Evolutionary conservation across 1,284 basidiomycete genomes (phyloP), one percentile per base, ranked within the genome.

Genomic region (Cryptococcus jaspeensis): DNA sequence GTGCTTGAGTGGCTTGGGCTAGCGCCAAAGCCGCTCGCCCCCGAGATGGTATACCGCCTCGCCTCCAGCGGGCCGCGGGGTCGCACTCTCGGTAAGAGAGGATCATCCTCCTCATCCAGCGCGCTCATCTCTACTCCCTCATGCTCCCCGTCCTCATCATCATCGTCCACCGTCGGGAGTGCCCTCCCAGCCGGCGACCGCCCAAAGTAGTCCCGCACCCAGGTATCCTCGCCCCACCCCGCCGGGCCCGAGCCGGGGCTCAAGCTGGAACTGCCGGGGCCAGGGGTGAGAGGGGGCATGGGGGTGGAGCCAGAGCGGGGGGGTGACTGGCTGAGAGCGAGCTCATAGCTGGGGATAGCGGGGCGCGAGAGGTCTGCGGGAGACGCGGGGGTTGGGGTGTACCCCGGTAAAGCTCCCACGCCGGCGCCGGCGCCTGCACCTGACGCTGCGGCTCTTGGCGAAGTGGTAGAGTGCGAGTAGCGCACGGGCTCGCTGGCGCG

Each of bases 31-130:
- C 20, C 20, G 18, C n/a, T 32, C 8, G 43, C 22, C 11, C 28
- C 35, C 15, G 12, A 9, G 12, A 48, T 23, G 7, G 35, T 48
- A 22, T 35, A 48, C 46, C 12, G 42, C 43, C 35, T 42, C 55
- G 7, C 52, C 38, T 13, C 42, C 49, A 25, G n/a, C 55, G 39
- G 48, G 41, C 38, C 43, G n/a, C 20, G 13, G 20, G 18, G n/a
- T 28, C 43, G 5, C 41, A 51, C 18, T 20, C 45, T 39, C 12
- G 57, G 60, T 1, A 52, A 42, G 3, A 67, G 53, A 2, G 59
- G 65, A 56, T 63, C 61, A 47, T 65, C 65, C 9, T 65, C 61
- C 22, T 62, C 57, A 38, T 63, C 59, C 8, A 47, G 52, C 9
- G 44, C 46, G 28, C 28, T 32, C 28, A 32, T 32, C 28, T 50